Evolutionary conservation across 257 asterid species (phyloP).

Genomic region (Nicotiana paniculata): DNA sequence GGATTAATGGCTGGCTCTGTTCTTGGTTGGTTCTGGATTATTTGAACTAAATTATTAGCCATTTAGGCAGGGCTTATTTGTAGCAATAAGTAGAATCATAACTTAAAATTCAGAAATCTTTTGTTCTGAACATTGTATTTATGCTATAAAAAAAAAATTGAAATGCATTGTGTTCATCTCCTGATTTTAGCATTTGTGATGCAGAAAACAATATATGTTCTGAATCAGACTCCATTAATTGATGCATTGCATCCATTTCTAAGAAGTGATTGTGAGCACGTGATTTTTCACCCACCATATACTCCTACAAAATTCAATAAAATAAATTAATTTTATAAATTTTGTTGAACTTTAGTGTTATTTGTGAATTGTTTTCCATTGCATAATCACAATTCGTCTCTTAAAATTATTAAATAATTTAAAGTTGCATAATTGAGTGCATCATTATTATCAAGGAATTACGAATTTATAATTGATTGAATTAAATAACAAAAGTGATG

Average conservation of each 20-base stretch:
- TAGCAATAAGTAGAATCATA: neutral
- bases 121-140: neutral
- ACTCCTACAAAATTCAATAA: too few species aligned
- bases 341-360: too few species aligned
- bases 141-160: neutral
- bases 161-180: neutral
- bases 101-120: neutral
- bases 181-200: neutral
- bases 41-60: conserved; percentile 17
- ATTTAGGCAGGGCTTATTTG: neutral
- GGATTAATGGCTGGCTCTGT: conserved; percentile 62
- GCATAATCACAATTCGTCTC: too few species aligned
- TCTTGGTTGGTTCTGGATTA: conserved; percentile 76
- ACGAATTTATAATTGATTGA: too few species aligned
- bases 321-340: too few species aligned
- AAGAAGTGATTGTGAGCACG: too few species aligned
- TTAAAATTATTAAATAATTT: too few species aligned
- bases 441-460: too few species aligned
- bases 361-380: too few species aligned
- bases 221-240: neutral
- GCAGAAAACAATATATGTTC: neutral
- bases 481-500: too few species aligned
- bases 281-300: too few species aligned
- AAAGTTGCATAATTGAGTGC: too few species aligned
- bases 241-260: neutral